A percentile compares a stretch with the other conserved stretches of the same genome.
Conservation (phyloP, 192 early-diverging fungal genomes). For the Dissophora globulifera region DNA sequence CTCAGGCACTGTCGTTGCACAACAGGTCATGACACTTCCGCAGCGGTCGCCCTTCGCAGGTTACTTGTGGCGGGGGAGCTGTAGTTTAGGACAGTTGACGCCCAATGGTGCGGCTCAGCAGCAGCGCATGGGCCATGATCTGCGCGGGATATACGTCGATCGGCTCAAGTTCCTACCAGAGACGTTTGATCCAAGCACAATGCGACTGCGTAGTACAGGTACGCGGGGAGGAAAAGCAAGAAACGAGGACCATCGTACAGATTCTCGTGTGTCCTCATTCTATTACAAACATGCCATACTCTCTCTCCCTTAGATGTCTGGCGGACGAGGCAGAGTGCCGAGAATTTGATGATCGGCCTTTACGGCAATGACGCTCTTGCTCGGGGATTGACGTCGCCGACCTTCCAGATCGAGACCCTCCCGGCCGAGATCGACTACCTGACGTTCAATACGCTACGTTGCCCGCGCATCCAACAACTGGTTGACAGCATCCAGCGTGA, state of each 20-base stretch:
- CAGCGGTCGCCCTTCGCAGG: slow-evolving; percentile 9
- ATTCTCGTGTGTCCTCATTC: too few relatives aligned
- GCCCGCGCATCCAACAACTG: slow-evolving; percentile 3
- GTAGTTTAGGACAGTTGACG: slow-evolving; percentile 23
- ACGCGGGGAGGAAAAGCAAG: neutral
- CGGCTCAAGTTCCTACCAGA: slow-evolving; percentile 3
- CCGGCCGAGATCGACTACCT: slow-evolving; percentile 18
- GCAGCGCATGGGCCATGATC: neutral
- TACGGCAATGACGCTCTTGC: neutral
- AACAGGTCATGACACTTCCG: neutral
- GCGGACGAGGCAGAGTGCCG: slow-evolving; percentile 28
- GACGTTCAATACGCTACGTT: neutral
- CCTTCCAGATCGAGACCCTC: neutral
- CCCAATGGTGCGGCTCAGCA: slow-evolving; percentile 18
- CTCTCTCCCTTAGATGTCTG: slow-evolving; percentile 7
- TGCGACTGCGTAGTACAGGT: slow-evolving; percentile 21
- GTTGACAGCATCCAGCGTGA: neutral
- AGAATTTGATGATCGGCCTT: slow-evolving; percentile 24
- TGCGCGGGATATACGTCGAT: slow-evolving; percentile 27
- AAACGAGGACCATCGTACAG: too few relatives aligned
- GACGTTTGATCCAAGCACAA: neutral
- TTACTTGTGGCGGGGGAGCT: slow-evolving; percentile 21
- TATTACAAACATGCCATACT: neutral
- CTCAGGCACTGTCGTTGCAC: neutral
- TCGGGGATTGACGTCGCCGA: neutral